A percentile compares a stretch with the other conserved stretches of the same genome.
These are phyloP conservation scores for Tylopilus sp. DNA, from an alignment of 1,284 basidiomycete genomes.

Conservation along the genomic window DNA sequence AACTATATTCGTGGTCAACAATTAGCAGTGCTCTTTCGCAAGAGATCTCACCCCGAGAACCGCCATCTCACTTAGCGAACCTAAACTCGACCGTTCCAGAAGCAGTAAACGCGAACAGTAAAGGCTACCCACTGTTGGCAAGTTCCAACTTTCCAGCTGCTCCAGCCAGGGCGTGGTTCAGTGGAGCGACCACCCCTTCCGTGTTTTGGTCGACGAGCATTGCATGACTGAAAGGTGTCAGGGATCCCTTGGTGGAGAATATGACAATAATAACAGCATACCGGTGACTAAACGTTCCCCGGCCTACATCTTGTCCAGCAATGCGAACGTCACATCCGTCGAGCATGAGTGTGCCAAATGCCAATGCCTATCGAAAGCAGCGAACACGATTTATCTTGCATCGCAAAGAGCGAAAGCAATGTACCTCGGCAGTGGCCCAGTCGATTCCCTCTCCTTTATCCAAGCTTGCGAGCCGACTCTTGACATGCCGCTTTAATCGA, in stretches of 20 bases:
- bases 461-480: constrained; percentile 68
- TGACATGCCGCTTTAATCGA: constrained; percentile 76
- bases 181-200: constrained; percentile 61
- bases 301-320: constrained; percentile 86
- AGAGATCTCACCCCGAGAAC: constrained; percentile 67
- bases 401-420: constrained; percentile 4
- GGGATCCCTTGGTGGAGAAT: background rate
- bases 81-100: constrained; percentile 35
- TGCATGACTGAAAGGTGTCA: constrained; percentile 55
- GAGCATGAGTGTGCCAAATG: constrained; percentile 78
- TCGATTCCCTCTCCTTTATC: constrained; percentile 72
- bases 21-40: background rate
- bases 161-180: constrained; percentile 60
- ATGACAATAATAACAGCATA: constrained; percentile 22
- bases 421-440: constrained; percentile 83
- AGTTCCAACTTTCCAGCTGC: constrained; percentile 73
- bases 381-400: background rate
- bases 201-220: constrained; percentile 86
- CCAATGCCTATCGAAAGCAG: constrained; percentile 54
- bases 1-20: constrained; percentile 46
- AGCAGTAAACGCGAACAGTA: background rate
- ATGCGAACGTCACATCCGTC: constrained; percentile 81
- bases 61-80: constrained; percentile 82
- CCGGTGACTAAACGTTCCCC: constrained; percentile 89
- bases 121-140: constrained; percentile 67